Evolutionary conservation across 2,329 filamentous ascomycete genomes (phyloP).

Genomic region (Phialophora expanda): DNA sequence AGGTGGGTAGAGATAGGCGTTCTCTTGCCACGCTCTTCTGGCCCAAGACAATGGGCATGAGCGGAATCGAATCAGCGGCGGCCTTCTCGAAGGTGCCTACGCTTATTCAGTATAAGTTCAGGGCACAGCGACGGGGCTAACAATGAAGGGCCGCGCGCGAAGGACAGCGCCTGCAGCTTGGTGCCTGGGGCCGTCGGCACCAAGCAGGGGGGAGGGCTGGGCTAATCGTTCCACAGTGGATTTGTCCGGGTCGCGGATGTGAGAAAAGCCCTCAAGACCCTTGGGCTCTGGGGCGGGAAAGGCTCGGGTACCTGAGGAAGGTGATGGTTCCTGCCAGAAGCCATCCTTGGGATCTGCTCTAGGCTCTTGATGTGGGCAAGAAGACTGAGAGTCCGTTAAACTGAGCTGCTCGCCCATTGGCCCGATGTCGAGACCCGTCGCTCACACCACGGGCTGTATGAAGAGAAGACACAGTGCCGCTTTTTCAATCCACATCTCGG

Average conservation of each 20-base stretch:
- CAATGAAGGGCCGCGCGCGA: slow-evolving; percentile 27
- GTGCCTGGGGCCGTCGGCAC: slow-evolving; percentile 28
- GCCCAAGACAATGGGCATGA: slow-evolving; percentile 18
- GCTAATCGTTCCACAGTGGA: slow-evolving; percentile 12
- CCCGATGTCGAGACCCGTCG: slow-evolving; percentile 7
- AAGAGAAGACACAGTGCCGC: slow-evolving; percentile 3
- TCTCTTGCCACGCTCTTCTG: slow-evolving; percentile 24
- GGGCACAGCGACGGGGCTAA: slow-evolving; percentile 18
- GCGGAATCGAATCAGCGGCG: slow-evolving; percentile 33
- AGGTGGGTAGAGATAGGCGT: slow-evolving; percentile 21
- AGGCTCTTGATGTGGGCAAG: slow-evolving; percentile 8
- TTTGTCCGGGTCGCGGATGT: slow-evolving; percentile 27
- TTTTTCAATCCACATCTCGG: slow-evolving; percentile 1
- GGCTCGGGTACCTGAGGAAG: slow-evolving; percentile 32
- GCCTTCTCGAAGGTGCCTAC: slow-evolving; percentile 33
- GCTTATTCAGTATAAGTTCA: slow-evolving; percentile 20
- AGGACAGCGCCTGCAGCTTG: slow-evolving; percentile 26
- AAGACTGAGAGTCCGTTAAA: slow-evolving; percentile 3
- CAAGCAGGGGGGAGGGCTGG: slow-evolving; percentile 26
- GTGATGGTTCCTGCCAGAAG: slow-evolving; percentile 23
- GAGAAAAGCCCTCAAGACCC: slow-evolving; percentile 3
- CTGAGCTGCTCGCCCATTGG: not conserved
- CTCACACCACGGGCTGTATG: slow-evolving; percentile 7
- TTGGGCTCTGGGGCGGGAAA: slow-evolving; percentile 17
- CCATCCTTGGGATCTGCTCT: slow-evolving; percentile 26